phyloP scores from a whole-genome alignment of 1,284 basidiomycete genomes.

The Trametes sp. region DNA sequence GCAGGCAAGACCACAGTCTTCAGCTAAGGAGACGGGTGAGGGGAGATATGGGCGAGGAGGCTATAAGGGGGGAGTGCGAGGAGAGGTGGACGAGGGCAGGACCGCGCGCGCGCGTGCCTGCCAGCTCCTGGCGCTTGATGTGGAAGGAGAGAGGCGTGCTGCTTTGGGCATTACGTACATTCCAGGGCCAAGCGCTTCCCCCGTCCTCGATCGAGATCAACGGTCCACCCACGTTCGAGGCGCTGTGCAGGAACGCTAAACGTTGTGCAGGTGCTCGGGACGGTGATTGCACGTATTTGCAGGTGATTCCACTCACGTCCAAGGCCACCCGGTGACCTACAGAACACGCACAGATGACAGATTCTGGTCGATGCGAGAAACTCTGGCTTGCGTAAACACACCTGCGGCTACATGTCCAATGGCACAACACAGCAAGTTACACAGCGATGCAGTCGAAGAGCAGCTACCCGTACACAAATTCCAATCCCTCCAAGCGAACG shows the following conservation, averaged over 20 bases:
- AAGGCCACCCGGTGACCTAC: background rate
- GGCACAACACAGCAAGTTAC: constrained; percentile 36
- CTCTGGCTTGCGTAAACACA: constrained; percentile 2
- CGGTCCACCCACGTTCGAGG: background rate
- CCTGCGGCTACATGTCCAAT: constrained; percentile 25
- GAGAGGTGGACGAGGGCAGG: constrained; percentile 3
- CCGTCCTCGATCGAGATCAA: constrained; percentile 17
- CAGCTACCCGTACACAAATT: constrained; percentile 22
- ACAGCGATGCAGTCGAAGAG: constrained; percentile 26
- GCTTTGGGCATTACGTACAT: constrained; percentile 14
- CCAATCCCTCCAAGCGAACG: constrained; percentile 11
- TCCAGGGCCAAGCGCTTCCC: background rate
- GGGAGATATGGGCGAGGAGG: constrained; percentile 14
- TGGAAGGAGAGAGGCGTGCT: constrained; percentile 2
- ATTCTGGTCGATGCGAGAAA: background rate
- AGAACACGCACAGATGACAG: background rate
- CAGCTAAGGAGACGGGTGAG: constrained; percentile 3
- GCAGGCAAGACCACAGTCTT: constrained; percentile 11
- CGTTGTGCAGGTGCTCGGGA: background rate
- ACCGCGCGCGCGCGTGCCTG: constrained; percentile 9
- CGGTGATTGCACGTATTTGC: background rate
- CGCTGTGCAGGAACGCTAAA: background rate
- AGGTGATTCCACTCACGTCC: background rate
- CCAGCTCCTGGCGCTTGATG: background rate
- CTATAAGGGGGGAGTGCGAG: constrained; percentile 2